Evolutionary conservation across 2,329 filamentous ascomycete species (phyloP).

Genomic region (Trichoderma citrinoviride): DNA sequence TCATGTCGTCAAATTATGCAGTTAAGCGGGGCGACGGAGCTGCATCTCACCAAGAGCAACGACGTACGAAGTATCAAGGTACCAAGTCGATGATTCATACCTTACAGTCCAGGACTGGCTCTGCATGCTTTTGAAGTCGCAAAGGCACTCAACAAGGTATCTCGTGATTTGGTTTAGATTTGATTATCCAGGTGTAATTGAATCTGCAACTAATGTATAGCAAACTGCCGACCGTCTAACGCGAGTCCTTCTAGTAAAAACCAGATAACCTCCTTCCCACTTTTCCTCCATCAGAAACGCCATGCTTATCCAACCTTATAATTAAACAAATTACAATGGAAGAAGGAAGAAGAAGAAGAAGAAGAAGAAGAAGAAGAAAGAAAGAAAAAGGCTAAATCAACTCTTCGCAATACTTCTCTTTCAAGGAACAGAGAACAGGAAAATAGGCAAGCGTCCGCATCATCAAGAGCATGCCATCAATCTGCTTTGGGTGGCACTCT

Average conservation of each 20-base stretch:
- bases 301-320: neutral
- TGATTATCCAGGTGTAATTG: too few species aligned
- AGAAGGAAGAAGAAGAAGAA: neutral
- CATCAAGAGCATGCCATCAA: neutral
- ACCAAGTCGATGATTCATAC: neutral
- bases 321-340: neutral
- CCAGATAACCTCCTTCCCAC: neutral
- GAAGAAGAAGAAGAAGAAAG: neutral
- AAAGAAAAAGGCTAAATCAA: neutral
- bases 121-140: too few species aligned
- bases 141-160: too few species aligned
- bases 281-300: neutral
- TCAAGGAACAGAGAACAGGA: neutral
- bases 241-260: neutral
- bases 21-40: slow-evolving; percentile 28
- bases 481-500: slow-evolving; percentile 29
- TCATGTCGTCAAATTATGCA: slow-evolving; percentile 26
- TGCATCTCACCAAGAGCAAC: neutral
- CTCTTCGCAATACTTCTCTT: neutral
- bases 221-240: neutral
- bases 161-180: too few species aligned
- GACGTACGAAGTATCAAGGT: neutral
- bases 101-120: too few species aligned
- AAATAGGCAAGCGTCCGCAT: neutral
- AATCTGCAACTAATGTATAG: too few species aligned